Percentiles rank a stretch among this genome's conserved stretches.
phyloP scores from a whole-genome alignment of 2,329 filamentous ascomycete genomes.

The Geosmithia flava region DNA sequence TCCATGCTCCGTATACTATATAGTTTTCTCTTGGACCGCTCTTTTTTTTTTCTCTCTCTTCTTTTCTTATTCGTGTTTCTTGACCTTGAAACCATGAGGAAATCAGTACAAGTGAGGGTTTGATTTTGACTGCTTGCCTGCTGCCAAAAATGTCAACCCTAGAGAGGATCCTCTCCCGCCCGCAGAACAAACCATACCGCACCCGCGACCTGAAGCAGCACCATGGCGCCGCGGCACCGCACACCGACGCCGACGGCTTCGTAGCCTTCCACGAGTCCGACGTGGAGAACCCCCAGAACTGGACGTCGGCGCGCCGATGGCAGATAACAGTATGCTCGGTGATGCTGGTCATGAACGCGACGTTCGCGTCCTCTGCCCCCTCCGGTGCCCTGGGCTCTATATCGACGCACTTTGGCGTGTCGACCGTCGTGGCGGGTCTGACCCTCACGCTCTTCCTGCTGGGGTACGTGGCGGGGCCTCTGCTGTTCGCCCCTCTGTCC shows the following conservation, averaged over 20 bases:
- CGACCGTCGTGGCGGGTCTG: slow-evolving; percentile 30
- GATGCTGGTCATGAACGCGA: slow-evolving; percentile 40
- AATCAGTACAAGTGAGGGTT: too few relatives aligned
- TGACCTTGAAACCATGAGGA: too few relatives aligned
- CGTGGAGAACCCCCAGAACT: slow-evolving; percentile 37
- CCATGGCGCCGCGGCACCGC: not conserved
- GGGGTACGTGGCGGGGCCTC: slow-evolving; percentile 44
- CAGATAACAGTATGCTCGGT: slow-evolving; percentile 28
- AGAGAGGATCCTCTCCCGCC: not conserved
- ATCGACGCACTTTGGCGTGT: slow-evolving; percentile 27
- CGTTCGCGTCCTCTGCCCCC: slow-evolving; percentile 29
- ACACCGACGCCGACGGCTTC: slow-evolving; percentile 1
- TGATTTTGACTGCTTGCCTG: too few relatives aligned
- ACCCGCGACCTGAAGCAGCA: not conserved
- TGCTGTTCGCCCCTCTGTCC: slow-evolving; percentile 43
- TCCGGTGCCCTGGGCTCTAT: slow-evolving; percentile 19
- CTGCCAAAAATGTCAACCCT: not conserved
- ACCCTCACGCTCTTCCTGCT: slow-evolving; percentile 42
- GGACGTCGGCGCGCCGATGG: slow-evolving; percentile 24
- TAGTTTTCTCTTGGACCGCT: too few relatives aligned
- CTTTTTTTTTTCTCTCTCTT: too few relatives aligned
- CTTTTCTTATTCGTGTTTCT: too few relatives aligned
- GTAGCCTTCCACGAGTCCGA: slow-evolving; percentile 34
- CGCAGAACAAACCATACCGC: slow-evolving; percentile 1
- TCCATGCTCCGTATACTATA: too few relatives aligned